Percentiles rank a stretch among this genome's conserved stretches.
phyloP scores from a whole-genome alignment of 805 yeast genomes.

The Myxozyma lipomycoides region DNA sequence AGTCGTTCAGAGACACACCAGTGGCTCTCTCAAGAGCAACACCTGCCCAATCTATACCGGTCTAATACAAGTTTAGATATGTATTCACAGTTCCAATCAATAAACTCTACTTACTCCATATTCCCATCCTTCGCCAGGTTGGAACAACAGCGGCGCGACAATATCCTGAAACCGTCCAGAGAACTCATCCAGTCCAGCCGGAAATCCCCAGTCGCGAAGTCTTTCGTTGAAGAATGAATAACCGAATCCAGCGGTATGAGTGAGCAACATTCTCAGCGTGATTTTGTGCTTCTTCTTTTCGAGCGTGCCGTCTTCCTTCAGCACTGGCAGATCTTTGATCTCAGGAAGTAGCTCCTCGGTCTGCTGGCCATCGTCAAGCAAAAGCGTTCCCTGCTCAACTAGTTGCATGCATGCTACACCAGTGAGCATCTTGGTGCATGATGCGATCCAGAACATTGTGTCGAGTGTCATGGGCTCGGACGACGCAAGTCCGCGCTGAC shows the following conservation, averaged over 20 bases:
- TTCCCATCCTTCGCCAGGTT: constrained; percentile 41
- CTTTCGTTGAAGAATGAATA: constrained; percentile 37
- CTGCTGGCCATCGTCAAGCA: constrained; percentile 34
- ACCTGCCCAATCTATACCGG: constrained; percentile 41
- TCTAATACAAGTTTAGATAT: neutral
- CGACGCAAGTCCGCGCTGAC: neutral
- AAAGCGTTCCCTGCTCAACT: constrained; percentile 37
- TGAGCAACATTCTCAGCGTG: constrained; percentile 38
- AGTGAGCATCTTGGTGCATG: constrained; percentile 38
- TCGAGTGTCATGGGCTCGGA: constrained; percentile 31
- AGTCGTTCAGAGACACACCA: constrained; percentile 32
- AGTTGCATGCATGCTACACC: constrained; percentile 37
- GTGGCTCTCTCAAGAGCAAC: constrained; percentile 35
- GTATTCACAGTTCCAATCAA: neutral
- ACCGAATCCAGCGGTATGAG: constrained; percentile 43
- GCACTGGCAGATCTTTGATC: constrained; percentile 30
- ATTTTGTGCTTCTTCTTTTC: constrained; percentile 34
- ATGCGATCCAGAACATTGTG: constrained; percentile 35
- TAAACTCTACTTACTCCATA: no score
- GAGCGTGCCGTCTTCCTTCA: constrained; percentile 32
- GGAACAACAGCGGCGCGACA: constrained; percentile 35
- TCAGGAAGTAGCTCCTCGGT: constrained; percentile 36
- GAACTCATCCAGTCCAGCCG: constrained; percentile 17
- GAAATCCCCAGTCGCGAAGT: constrained; percentile 15
- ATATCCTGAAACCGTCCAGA: constrained; percentile 25